A percentile compares a stretch with the other conserved stretches of the same genome.
Conservation (phyloP, 495 filamentous ascomycete genomes). For the Peziza echinospora region DNA sequence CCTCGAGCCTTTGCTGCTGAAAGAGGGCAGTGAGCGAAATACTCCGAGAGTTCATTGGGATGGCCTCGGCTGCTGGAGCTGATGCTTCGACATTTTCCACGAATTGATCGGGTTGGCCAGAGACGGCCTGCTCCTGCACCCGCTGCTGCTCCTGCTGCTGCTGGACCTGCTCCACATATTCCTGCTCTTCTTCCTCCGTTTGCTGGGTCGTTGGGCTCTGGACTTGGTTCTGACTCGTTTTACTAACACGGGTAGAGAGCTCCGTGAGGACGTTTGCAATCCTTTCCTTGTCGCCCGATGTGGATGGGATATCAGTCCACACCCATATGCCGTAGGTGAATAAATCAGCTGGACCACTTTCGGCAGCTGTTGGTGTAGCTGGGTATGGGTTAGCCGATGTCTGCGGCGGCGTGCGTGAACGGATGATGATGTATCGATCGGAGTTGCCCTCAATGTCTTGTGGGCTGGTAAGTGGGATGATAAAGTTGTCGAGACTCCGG, state of each 20-base stretch:
- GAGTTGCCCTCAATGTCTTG: slow-evolving; percentile 17
- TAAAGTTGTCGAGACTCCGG: slow-evolving; percentile 20
- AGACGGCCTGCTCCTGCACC: slow-evolving; percentile 2
- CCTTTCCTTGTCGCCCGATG: slow-evolving; percentile 9
- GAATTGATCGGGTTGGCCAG: too few relatives aligned
- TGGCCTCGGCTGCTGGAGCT: not conserved
- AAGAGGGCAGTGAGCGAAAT: slow-evolving; percentile 15
- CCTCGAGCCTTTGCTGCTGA: slow-evolving; percentile 1
- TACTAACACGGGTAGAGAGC: not conserved
- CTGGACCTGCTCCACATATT: not conserved
- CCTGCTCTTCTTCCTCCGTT: not conserved
- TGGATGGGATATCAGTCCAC: slow-evolving; percentile 3
- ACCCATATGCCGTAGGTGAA: slow-evolving; percentile 13
- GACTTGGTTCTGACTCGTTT: not conserved
- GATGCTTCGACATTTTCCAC: not conserved
- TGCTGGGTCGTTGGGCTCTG: not conserved
- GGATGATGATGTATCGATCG: slow-evolving; percentile 11
- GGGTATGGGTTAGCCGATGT: slow-evolving; percentile 1
- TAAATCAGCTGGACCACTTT: slow-evolving; percentile 1
- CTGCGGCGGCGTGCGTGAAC: slow-evolving; percentile 3
- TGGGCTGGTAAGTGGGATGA: slow-evolving; percentile 14
- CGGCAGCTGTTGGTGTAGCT: not conserved
- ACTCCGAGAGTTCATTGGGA: slow-evolving; percentile 5
- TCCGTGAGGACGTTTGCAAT: slow-evolving; percentile 9
- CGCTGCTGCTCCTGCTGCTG: slow-evolving; percentile 2